Evolutionary conservation across 2,329 filamentous ascomycete genomes (phyloP), one percentile per base, ranked within the genome.

Genomic region (Pyricularia pennisetigena): DNA sequence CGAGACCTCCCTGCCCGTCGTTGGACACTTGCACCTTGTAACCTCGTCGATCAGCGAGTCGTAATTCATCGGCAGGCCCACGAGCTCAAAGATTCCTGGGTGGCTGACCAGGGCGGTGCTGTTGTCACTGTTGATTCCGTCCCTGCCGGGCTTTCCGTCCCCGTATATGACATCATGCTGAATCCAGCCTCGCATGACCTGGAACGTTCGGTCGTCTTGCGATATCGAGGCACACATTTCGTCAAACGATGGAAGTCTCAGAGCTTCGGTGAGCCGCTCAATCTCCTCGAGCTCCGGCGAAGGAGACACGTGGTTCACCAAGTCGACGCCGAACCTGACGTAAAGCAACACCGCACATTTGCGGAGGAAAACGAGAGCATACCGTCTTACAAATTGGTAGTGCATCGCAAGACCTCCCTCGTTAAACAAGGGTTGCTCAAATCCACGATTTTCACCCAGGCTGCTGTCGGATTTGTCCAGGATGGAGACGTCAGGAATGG

Each of bases 1-100:
- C 2, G 89, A 90, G 66, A 99, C 81, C 73, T 97, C 94, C 76
- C 95, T 96, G 71, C 93, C 93, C 1, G 93, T 97, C 1, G 89
- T 96, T 0, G 93, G 93, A 75, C 95, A 99, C 66, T 86, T 88
- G 67, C 90, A 83, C 71, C 88, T 89, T 72, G 95, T 94, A 29
- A 93, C 92, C 78, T 97, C 94, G 75, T 97, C 94, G 69, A 97
- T 97, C 54, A 99, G 83, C 2, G 88, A 90, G 77, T 98, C 95
- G 76, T 93, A 99, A 74, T 94, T 93, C 78, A 91, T 92, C 0
- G 95, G 95, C 65, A 99, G 81, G 1, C 95, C 95, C 14, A 99
- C 89, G 28, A 99, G 86, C 77, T 99, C 95, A 74, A 95, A 97
- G 71, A 99, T 97, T 64, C 88, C 90, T 0, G 95, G 96, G 76